phyloP scores from a whole-genome alignment of 2,329 filamentous ascomycete genomes.

The Colletotrichum chlorophyti region DNA sequence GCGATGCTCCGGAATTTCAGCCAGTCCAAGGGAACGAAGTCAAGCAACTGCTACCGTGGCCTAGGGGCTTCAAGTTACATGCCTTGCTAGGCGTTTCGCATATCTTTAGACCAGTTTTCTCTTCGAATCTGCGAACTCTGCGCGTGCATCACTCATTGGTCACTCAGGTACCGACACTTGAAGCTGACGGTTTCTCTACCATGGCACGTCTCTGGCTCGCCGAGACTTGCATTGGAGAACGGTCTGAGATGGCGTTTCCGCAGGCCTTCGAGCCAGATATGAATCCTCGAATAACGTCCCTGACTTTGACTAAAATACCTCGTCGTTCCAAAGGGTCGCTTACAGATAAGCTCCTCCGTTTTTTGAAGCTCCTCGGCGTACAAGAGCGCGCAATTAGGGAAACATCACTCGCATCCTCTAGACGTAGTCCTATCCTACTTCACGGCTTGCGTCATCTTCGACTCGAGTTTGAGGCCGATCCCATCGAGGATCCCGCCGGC shows the following conservation, averaged over 20 bases:
- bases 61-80: slow-evolving; percentile 40
- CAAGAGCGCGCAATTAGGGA: slow-evolving; percentile 57
- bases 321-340: slow-evolving; percentile 58
- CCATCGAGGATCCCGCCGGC: slow-evolving; percentile 41
- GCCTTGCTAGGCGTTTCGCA: slow-evolving; percentile 55
- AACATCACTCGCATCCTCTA: slow-evolving; percentile 30
- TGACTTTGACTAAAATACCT: slow-evolving; percentile 63
- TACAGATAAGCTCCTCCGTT: slow-evolving; percentile 52
- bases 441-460: slow-evolving; percentile 59
- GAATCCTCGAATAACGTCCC: slow-evolving; percentile 59
- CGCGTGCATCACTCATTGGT: slow-evolving; percentile 67
- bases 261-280: slow-evolving; percentile 58
- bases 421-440: slow-evolving; percentile 51
- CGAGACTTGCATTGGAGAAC: slow-evolving; percentile 51
- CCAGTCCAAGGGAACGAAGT: neutral
- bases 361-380: slow-evolving; percentile 52
- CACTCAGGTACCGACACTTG: slow-evolving; percentile 58
- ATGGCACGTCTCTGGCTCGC: slow-evolving; percentile 48
- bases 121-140: slow-evolving; percentile 58
- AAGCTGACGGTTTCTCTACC: slow-evolving; percentile 43
- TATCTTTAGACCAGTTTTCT: slow-evolving; percentile 58
- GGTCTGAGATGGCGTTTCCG: slow-evolving; percentile 54
- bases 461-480: slow-evolving; percentile 60
- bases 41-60: slow-evolving; percentile 34
- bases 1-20: slow-evolving; percentile 46